These are phyloP conservation scores for Bipolaris sorokiniana DNA, from an alignment of 2,329 filamentous ascomycete species.

Conservation along the genomic window DNA sequence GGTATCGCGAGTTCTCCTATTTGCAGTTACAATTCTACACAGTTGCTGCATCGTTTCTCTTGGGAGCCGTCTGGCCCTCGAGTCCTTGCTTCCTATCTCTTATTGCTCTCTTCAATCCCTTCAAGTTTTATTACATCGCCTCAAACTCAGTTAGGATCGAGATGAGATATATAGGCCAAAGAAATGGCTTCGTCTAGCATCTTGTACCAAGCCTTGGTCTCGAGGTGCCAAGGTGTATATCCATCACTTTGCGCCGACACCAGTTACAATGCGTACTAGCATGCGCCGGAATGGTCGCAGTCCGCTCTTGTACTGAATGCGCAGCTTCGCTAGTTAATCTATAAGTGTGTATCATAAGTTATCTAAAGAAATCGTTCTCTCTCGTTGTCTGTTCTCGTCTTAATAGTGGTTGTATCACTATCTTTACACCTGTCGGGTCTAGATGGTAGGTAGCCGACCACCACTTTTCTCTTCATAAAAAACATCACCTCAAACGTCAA, in stretches of 20 bases:
- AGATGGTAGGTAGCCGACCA: not conserved
- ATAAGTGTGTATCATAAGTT: not conserved
- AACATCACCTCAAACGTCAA: not conserved
- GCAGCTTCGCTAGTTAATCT: not conserved
- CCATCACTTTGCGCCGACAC: not conserved
- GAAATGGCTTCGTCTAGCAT: not conserved
- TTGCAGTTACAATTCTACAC: not conserved
- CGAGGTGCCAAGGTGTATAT: not conserved
- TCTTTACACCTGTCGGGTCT: not conserved
- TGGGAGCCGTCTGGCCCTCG: not conserved
- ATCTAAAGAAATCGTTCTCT: not conserved
- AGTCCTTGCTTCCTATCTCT: not conserved
- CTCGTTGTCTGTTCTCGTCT: not conserved
- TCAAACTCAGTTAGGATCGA: not conserved
- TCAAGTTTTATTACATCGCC: not conserved
- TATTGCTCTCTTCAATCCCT: not conserved
- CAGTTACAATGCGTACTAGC: not conserved
- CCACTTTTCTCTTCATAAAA: not conserved
- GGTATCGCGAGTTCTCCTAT: not conserved
- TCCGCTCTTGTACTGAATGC: not conserved
- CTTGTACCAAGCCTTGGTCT: not conserved
- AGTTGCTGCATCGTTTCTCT: not conserved
- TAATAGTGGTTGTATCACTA: not conserved
- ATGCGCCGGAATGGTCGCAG: not conserved
- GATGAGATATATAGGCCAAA: not conserved